These are phyloP conservation scores for Wallacemonas sp. DNA, from an alignment of 208 protist species.

Conservation along the genomic window DNA sequence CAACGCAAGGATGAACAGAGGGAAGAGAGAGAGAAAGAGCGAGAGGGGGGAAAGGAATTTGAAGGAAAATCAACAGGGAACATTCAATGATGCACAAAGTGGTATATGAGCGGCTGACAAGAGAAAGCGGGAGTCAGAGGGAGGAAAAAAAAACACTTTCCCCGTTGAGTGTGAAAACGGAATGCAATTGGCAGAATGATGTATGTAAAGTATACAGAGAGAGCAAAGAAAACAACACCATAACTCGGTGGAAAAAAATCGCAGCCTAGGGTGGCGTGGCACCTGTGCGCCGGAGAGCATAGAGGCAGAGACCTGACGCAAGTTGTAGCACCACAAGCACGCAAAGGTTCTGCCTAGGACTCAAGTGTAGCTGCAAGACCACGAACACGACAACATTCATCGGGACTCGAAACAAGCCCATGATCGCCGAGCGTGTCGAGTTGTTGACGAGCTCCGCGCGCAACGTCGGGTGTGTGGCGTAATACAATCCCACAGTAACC, in stretches of 20 bases:
- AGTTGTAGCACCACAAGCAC: slow-evolving; percentile 15
- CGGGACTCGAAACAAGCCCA: slow-evolving; percentile 36
- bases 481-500: slow-evolving; percentile 26
- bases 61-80: too few species aligned
- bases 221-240: too few species aligned
- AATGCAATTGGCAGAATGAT: too few species aligned
- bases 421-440: slow-evolving; percentile 18
- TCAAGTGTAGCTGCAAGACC: slow-evolving; percentile 12
- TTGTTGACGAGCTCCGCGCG: slow-evolving; percentile 21
- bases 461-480: slow-evolving; percentile 22
- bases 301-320: slow-evolving; percentile 7
- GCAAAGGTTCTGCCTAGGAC: slow-evolving; percentile 7
- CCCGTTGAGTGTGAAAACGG: too few species aligned
- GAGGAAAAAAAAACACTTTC: too few species aligned
- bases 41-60: too few species aligned
- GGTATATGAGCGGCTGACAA: too few species aligned
- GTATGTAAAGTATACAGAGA: too few species aligned
- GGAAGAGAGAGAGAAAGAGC: slow-evolving; percentile 6
- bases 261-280: too few species aligned
- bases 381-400: slow-evolving; percentile 33
- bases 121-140: neutral
- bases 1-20: slow-evolving; percentile 7
- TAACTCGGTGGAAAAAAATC: too few species aligned
- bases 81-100: too few species aligned
- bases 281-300: neutral